These are phyloP conservation scores for Bathelium albidoporum DNA, from an alignment of 495 filamentous ascomycete species.

Conservation along the genomic window DNA sequence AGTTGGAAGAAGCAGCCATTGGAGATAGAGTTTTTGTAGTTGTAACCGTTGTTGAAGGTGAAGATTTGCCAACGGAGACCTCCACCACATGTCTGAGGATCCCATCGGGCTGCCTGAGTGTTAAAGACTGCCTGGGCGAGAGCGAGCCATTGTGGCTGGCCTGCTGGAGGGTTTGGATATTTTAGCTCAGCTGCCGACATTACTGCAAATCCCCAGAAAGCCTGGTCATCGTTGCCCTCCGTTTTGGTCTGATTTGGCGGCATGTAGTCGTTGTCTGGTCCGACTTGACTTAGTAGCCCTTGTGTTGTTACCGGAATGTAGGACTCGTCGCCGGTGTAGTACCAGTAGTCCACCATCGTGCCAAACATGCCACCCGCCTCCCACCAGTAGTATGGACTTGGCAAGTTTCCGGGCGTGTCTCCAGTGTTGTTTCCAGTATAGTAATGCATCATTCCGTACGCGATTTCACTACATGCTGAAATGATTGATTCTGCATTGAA, in stretches of 20 bases:
- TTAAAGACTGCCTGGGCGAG: constrained; percentile 75
- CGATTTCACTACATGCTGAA: constrained; percentile 22
- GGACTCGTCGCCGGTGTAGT: constrained; percentile 45
- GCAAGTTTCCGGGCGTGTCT: constrained; percentile 32
- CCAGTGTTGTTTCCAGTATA: constrained; percentile 39
- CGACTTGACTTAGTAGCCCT: constrained; percentile 41
- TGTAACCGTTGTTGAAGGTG: constrained; percentile 67
- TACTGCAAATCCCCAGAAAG: constrained; percentile 48
- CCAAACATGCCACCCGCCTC: constrained; percentile 42
- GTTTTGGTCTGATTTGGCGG: constrained; percentile 34
- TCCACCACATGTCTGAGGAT: constrained; percentile 55
- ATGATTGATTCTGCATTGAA: constrained; percentile 27
- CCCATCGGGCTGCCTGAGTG: constrained; percentile 61
- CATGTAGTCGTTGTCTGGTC: constrained; percentile 42
- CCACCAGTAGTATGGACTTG: constrained; percentile 38
- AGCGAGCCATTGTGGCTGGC: constrained; percentile 57
- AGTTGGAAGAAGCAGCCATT: constrained; percentile 76
- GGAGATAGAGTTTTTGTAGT: constrained; percentile 70
- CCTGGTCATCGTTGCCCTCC: constrained; percentile 49
- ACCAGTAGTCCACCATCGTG: constrained; percentile 43
- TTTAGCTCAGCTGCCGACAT: constrained; percentile 46
- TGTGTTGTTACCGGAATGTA: constrained; percentile 43
- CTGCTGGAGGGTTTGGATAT: constrained; percentile 35
- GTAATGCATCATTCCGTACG: constrained; percentile 31
- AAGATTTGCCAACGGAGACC: constrained; percentile 83